These are phyloP conservation scores for Lentinus brumalis DNA, from an alignment of 768 basidiomycete species.

Conservation along the genomic window DNA sequence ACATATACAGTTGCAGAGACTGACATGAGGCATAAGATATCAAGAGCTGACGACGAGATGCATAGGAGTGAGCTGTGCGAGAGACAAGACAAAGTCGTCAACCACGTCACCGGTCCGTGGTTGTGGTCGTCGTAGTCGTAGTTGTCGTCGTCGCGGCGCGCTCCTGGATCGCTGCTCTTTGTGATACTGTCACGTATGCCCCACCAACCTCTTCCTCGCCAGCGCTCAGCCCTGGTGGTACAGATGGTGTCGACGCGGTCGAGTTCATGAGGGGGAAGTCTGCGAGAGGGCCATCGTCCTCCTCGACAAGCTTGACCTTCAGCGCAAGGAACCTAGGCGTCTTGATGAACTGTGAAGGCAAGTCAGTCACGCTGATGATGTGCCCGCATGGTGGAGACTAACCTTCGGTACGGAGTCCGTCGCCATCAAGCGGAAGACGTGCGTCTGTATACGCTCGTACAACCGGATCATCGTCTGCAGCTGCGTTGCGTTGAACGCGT, in stretches of 20 bases:
- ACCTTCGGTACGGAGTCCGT: slow-evolving; percentile 99
- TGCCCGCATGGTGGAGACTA: slow-evolving; percentile 18
- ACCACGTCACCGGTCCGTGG: slow-evolving; percentile 16
- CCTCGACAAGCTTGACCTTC: slow-evolving; percentile 77
- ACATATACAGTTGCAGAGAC: slow-evolving; percentile 18
- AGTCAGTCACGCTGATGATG: slow-evolving; percentile 9
- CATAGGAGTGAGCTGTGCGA: slow-evolving; percentile 16
- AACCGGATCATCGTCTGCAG: slow-evolving; percentile 89
- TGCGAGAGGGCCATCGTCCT: slow-evolving; percentile 57
- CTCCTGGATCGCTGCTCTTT: slow-evolving; percentile 69
- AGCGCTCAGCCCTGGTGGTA: slow-evolving; percentile 66
- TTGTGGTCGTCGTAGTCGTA: slow-evolving; percentile 19
- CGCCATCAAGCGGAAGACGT: slow-evolving; percentile 97
- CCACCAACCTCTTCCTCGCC: slow-evolving; percentile 74
- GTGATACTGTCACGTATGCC: slow-evolving; percentile 85
- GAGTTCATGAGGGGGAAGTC: slow-evolving; percentile 41
- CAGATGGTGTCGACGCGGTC: slow-evolving; percentile 43
- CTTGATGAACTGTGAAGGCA: slow-evolving; percentile 73
- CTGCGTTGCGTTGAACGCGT: slow-evolving; percentile 91
- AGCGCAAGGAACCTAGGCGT: slow-evolving; percentile 80
- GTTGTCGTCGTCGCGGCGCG: slow-evolving; percentile 42
- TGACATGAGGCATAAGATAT: slow-evolving; percentile 28
- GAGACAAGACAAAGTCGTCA: not conserved
- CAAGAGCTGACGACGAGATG: slow-evolving; percentile 17
- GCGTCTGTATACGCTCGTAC: slow-evolving; percentile 95